Conservation (phyloP, 1,284 basidiomycete genomes). For the Trichosporon asahii region DNA sequence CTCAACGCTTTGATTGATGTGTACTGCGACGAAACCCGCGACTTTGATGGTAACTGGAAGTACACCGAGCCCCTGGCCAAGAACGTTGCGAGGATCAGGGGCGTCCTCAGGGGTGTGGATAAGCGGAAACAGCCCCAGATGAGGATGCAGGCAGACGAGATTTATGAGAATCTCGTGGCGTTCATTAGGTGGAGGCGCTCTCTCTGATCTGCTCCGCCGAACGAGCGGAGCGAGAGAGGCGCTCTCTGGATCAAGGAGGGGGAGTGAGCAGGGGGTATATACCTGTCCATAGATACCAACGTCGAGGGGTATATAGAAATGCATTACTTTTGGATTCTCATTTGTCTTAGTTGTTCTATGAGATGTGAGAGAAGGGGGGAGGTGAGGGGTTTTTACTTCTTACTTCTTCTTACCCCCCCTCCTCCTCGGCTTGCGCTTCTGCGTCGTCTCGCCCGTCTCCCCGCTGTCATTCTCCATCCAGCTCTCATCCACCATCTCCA, state of each 20-base stretch:
- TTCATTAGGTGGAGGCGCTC: slow-evolving; percentile 78
- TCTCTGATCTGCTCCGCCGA: too few relatives aligned
- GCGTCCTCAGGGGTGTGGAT: slow-evolving; percentile 60
- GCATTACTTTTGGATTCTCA: not conserved
- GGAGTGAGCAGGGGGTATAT: not conserved
- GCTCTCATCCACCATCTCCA: slow-evolving; percentile 34
- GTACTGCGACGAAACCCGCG: slow-evolving; percentile 81
- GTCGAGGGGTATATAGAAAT: not conserved
- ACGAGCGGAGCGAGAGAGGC: not conserved
- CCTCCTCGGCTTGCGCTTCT: slow-evolving; percentile 14
- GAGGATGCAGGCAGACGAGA: slow-evolving; percentile 54
- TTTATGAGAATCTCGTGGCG: slow-evolving; percentile 73
- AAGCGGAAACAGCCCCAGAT: slow-evolving; percentile 53
- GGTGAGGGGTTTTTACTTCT: too few relatives aligned
- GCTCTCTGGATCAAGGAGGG: too few relatives aligned
- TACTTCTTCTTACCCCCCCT: slow-evolving; percentile 24
- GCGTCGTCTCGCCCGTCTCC: not conserved
- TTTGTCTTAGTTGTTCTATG: not conserved
- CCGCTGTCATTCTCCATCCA: slow-evolving; percentile 47
- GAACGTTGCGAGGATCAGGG: slow-evolving; percentile 60
- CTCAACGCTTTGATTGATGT: slow-evolving; percentile 87
- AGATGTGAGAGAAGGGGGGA: too few relatives aligned
- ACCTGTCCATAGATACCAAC: not conserved
- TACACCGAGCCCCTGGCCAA: slow-evolving; percentile 59
- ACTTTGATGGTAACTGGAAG: slow-evolving; percentile 67